A percentile compares a stretch with the other conserved stretches of the same genome.
These are phyloP conservation scores for Sporothrix globosa DNA, from an alignment of 2,329 filamentous ascomycete species.

Conservation along the genomic window DNA sequence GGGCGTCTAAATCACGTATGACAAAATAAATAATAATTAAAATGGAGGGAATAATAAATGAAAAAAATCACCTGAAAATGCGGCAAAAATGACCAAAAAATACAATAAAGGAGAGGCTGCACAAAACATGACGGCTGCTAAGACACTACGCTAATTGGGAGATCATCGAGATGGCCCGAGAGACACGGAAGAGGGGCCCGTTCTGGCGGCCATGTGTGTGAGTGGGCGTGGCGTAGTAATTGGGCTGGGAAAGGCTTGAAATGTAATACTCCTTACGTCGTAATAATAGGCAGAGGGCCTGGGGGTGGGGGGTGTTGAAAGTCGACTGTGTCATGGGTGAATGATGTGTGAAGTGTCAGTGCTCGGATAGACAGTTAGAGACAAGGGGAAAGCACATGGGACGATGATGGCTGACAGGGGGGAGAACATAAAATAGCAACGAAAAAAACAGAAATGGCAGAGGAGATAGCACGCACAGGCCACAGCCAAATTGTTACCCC, in stretches of 20 bases:
- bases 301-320: background rate
- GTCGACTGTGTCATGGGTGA: background rate
- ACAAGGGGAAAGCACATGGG: conserved; percentile 17
- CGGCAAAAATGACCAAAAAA: background rate
- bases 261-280: background rate
- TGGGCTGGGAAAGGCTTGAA: conserved; percentile 13
- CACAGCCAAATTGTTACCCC: background rate
- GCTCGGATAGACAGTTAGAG: conserved; percentile 15
- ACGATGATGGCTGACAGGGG: conserved; percentile 21
- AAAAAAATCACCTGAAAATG: background rate
- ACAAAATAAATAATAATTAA: conserved; percentile 1
- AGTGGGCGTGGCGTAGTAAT: conserved; percentile 15
- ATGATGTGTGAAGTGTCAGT: conserved; percentile 17
- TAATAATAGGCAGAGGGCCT: background rate
- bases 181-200: conserved; percentile 25
- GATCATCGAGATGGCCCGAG: conserved; percentile 27
- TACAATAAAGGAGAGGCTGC: conserved; percentile 8
- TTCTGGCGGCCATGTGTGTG: conserved; percentile 25
- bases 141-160: conserved; percentile 20
- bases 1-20: background rate
- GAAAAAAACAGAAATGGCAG: background rate
- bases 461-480: background rate
- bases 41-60: background rate
- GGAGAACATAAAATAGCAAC: background rate
- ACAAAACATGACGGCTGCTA: conserved; percentile 14